Percentiles rank a stretch among this genome's conserved stretches.
These are phyloP conservation scores for Petunia axillaris DNA, from an alignment of 257 asterid genomes.

Conservation along the genomic window DNA sequence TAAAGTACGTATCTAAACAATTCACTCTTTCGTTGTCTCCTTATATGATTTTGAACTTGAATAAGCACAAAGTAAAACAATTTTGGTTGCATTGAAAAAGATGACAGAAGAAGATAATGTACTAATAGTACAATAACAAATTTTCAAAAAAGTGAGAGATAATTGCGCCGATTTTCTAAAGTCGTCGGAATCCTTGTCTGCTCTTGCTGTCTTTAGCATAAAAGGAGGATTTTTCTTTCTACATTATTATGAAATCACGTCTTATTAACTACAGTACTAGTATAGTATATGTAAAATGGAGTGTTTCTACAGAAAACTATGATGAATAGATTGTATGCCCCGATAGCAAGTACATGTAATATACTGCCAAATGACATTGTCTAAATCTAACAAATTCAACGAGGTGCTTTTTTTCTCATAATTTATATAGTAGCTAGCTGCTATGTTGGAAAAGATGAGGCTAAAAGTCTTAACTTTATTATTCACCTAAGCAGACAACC, in stretches of 20 bases:
- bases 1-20: slow-evolving; percentile 41
- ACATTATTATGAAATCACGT: background rate
- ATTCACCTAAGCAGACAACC: too few species aligned
- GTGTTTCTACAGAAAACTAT: background rate
- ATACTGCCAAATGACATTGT: too few species aligned
- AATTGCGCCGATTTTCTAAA: slow-evolving; percentile 29
- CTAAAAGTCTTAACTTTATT: too few species aligned
- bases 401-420: too few species aligned
- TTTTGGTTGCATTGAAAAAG: background rate
- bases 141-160: background rate
- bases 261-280: background rate
- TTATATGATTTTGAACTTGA: background rate
- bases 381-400: too few species aligned
- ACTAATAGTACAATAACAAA: background rate
- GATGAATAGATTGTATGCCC: background rate
- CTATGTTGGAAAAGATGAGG: too few species aligned
- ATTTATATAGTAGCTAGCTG: too few species aligned
- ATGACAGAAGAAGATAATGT: background rate
- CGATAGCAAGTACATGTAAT: too few species aligned
- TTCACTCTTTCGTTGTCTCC: background rate
- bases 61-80: background rate
- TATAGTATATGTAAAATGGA: background rate
- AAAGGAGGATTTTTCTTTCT: slow-evolving; percentile 28
- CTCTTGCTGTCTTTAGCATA: slow-evolving; percentile 35
- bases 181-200: slow-evolving; percentile 35